These are phyloP conservation scores for Liriodendron chinense DNA, from an alignment of 164 flowering plant species.

Conservation along the genomic window DNA sequence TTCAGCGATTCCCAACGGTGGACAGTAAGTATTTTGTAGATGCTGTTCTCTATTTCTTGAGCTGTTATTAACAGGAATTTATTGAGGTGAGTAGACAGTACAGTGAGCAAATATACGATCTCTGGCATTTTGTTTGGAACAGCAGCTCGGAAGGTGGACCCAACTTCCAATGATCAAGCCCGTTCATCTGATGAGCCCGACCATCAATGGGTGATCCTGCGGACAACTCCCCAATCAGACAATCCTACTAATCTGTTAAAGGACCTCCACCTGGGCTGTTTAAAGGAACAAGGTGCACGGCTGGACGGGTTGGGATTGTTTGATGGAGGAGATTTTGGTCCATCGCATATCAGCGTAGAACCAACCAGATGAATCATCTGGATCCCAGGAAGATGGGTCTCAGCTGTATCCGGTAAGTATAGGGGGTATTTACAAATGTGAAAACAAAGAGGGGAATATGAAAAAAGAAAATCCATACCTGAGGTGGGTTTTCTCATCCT, in stretches of 20 bases:
- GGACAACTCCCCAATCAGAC: neutral
- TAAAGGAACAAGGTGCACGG: neutral
- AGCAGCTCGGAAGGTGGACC: neutral
- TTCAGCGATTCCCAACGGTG: conserved; percentile 84
- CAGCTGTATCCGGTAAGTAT: neutral
- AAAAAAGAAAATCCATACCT: conserved; percentile 13
- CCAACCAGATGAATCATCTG: neutral
- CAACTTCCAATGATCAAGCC: too few species aligned
- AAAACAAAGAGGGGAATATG: neutral
- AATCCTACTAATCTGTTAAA: neutral
- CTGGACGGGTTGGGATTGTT: neutral
- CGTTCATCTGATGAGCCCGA: neutral
- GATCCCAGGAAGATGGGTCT: neutral
- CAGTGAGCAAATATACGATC: neutral
- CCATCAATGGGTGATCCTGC: neutral
- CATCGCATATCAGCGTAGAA: neutral
- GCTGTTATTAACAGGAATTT: conserved; percentile 18
- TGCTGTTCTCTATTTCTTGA: conserved; percentile 51
- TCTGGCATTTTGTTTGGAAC: neutral
- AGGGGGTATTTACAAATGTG: neutral
- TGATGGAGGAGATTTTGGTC: neutral
- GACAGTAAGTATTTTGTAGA: conserved; percentile 60
- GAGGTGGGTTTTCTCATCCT: conserved; percentile 9
- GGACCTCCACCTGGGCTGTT: neutral
- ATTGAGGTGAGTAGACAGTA: neutral